Base-by-base conservation (phyloP, 768 basidiomycete genomes). In the Holtermannia corniformis region DNA sequence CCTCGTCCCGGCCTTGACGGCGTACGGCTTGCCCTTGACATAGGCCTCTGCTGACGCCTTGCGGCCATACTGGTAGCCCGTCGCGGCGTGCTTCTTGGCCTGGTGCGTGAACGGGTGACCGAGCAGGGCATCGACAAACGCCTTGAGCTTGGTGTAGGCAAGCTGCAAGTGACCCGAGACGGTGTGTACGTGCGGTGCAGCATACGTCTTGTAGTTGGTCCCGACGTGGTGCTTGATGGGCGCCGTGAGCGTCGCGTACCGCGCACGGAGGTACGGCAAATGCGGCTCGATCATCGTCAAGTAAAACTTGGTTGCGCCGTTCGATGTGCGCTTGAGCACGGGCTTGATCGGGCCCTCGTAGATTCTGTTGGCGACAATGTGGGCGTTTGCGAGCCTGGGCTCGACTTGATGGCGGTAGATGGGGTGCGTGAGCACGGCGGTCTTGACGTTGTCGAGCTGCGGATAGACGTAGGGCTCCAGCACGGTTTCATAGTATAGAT, bases 401-500 rank as follows among this genome's bases (percentile, higher is more conserved):
- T 54, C 55, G 3, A 63, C 43, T 42, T 49, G 51, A 11, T 58
- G 55, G 2, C 19, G 44, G 49, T 67, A 71, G 22, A 53, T 25
- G 4, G 62, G 60, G 37, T 57, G 56, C 16, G 56, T 12, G 10
- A 54, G 27, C 12, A 55, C 24, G 25, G 50, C 14, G 14, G 42
- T 12, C 14, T 54, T 44, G 26, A 50, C 28, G 19, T 54, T 21
- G 16, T 63, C 60, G 16, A 70, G 14, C 28, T 57, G 44, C 4
- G 70, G 70, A 44, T 68, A 68, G 54, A 71, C 55, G 50, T 67
- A 65, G 5, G 70, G 70, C 43, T 62, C 32, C 13, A 68, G 61
- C 44, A 71, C 40, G 13, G 60, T 51, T 1, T 55, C 44, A 43
- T 67, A 63, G 44, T 71, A 71, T 10, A 53, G 50, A 44, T 63